phyloP scores from a whole-genome alignment of 2,329 filamentous ascomycete genomes.

The Calonectria pseudoreteaudii region DNA sequence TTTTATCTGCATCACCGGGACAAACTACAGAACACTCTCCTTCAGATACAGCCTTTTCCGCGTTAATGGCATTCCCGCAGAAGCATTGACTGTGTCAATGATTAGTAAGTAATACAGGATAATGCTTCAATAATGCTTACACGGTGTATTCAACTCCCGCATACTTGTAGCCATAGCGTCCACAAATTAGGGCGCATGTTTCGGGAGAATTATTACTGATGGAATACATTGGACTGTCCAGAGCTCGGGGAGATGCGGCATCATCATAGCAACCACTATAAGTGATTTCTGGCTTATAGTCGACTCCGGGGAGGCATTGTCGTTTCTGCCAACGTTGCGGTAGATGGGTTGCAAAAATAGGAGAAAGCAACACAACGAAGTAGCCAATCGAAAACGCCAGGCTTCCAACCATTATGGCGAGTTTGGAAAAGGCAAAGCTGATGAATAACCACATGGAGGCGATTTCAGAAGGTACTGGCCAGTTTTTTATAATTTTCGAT shows the following conservation, averaged over 20 bases:
- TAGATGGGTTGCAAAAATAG: background rate
- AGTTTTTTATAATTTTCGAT: background rate
- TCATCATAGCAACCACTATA: background rate
- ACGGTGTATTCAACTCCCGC: background rate
- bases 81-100: background rate
- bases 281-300: background rate
- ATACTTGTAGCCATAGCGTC: background rate
- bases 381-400: background rate
- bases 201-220: background rate
- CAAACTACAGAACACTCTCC: background rate
- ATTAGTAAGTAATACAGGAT: background rate
- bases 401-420: background rate
- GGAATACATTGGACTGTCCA: background rate
- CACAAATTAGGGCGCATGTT: background rate
- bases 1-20: background rate
- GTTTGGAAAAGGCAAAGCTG: background rate
- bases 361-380: background rate
- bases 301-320: background rate
- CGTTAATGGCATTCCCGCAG: background rate
- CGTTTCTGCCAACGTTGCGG: background rate
- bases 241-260: background rate
- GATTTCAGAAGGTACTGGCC: background rate
- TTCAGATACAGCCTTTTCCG: background rate
- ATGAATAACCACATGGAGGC: background rate
- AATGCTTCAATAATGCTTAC: background rate